Evolutionary conservation across 768 basidiomycete genomes (phyloP), one percentile per base, ranked within the genome.

Genomic region (Phaeolepiota aurea): DNA sequence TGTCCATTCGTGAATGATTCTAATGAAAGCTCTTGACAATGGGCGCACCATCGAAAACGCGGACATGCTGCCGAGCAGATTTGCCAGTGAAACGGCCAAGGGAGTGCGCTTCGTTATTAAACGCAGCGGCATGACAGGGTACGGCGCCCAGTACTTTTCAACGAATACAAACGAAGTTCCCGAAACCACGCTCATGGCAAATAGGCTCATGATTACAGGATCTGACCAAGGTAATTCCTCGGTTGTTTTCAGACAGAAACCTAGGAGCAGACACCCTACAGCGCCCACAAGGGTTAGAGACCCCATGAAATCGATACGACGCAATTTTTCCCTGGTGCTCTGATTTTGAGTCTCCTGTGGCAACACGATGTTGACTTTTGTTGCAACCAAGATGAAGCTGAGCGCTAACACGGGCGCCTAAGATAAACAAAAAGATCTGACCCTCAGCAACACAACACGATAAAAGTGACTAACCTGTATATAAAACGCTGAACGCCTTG

Each of bases 41-140:
- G 19, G 30, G 59, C 64, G 54, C 57, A 79, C 86, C 77, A 79
- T 82, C 1, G 87, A 88, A 57, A 87, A 92, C 25, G 84, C 79
- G 15, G 80, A 70, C 62, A 87, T 75, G 49, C 84, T 87, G 7
- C 71, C 74, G 48, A 88, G 69, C 32, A 94, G 72, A 59, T 91
- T 93, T 34, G 76, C 75, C 37, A 93, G 43, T 3, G 87, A 86
- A 20, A 91, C 79, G 9, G 86, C 82, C 14, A 91, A 59, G 3
- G 89, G 88, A 16, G 87, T 92, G 41, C 91, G 69, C 53, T 80
- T 77, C 21, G 71, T 75, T 22, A 93, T 72, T 42, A 93, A 63
- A 39, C 76, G 75, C 47, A 96, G 62, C 36, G 94, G 94, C 80
- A 99, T 84, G 38, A 97, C 84, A 12, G 96, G 96, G 56, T 84